Evolutionary conservation across 768 basidiomycete species (phyloP), one percentile per base, ranked within the genome.

Genomic region (Xanthoconium purpureum): DNA sequence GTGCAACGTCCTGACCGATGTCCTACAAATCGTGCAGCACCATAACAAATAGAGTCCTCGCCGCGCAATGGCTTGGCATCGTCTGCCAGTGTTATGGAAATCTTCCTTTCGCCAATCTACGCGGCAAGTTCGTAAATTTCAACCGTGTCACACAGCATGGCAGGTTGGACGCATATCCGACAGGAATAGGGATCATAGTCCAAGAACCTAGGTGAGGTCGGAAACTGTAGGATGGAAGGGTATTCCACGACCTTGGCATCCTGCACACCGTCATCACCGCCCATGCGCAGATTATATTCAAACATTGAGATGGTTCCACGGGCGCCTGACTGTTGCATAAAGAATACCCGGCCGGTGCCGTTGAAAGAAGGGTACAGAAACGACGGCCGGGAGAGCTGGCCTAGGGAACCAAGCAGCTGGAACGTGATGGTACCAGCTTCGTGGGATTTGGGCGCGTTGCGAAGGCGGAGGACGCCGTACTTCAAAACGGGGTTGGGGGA

Each of bases 161-260:
- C 0, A 28, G 8, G 42, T 33, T n/a, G 51, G 3, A 67, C 20
- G 20, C 63, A 65, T 18, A 66, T 39, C 38, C 56, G 52, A 1
- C 65, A 65, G 2, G 46, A 48, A 46, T 67, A 66, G 8, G 63
- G 62, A 49, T 66, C 65, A 43, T 64, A 67, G 45, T 67, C 62
- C 36, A 36, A 29, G 13, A 67, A 17, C 15, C 12, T 30, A 11
- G 50, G 49, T 5, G 20, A 15, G 10, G 42, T 14, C 12, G 61
- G 38, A 32, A 51, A 53, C 5, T 30, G 49, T 9, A 56, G 18
- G 32, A 64, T 35, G 12, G 6, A 54, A 17, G 45, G 52, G 37
- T 67, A 58, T 6, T 64, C 52, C 1, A 44, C 12, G 13, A 45
- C 28, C 38, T 43, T 55, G 40, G 47, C 38, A 24, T 10, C 20